These are phyloP conservation scores for Colletotrichum australisinense DNA, from an alignment of 2,329 filamentous ascomycete species.

Conservation along the genomic window DNA sequence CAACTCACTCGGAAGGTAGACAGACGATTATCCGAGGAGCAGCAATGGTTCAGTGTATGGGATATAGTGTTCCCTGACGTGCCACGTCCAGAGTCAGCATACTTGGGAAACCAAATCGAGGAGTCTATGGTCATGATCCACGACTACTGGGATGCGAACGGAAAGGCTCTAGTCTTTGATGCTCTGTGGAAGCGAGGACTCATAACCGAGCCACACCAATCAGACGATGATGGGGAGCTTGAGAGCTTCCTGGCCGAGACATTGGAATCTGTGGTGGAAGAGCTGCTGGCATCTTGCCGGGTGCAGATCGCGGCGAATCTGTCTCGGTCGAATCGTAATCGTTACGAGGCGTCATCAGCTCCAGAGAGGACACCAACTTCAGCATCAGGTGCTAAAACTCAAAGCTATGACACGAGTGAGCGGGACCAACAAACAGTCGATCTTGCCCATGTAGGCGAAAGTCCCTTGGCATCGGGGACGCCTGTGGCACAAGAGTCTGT, in stretches of 20 bases:
- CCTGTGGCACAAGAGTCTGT: too few species aligned
- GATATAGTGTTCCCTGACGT: background rate
- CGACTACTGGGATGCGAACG: background rate
- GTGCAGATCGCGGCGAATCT: constrained; percentile 19
- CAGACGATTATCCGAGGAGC: background rate
- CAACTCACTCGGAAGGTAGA: background rate
- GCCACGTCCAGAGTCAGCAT: background rate
- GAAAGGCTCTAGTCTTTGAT: background rate
- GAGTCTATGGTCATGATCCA: background rate
- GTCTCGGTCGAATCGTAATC: background rate
- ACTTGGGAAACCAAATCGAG: background rate
- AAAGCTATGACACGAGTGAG: background rate
- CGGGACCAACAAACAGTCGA: background rate
- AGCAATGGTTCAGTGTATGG: background rate
- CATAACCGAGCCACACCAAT: background rate
- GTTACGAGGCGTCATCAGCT: background rate
- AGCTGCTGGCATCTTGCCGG: background rate
- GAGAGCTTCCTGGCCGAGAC: background rate
- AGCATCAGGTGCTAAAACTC: background rate
- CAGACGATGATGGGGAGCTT: background rate
- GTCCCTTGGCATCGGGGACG: too few species aligned
- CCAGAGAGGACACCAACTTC: background rate
- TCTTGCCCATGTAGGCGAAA: too few species aligned
- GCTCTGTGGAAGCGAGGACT: background rate
- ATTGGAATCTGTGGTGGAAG: background rate